These are phyloP conservation scores for Alternaria sp. DNA, from an alignment of 2,329 filamentous ascomycete genomes.

Conservation along the genomic window DNA sequence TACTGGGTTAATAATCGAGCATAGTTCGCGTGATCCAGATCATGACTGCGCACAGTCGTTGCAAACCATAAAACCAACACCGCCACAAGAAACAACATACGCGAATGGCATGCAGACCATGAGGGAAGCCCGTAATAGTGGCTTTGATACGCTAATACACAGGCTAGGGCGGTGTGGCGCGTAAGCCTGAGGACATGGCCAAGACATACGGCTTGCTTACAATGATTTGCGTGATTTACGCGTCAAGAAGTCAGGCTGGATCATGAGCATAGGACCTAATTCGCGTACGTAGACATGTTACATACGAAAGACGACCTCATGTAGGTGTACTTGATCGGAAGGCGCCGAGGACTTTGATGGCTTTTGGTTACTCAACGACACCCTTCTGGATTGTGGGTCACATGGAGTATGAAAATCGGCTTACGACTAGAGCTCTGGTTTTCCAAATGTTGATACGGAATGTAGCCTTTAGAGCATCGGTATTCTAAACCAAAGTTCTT, in stretches of 20 bases:
- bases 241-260: background rate
- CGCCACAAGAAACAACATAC: background rate
- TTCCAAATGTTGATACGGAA: background rate
- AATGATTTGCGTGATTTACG: background rate
- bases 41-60: background rate
- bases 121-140: background rate
- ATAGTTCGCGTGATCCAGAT: background rate
- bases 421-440: background rate
- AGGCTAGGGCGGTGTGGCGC: background rate
- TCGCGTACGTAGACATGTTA: background rate
- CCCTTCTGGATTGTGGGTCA: background rate
- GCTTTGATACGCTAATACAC: background rate
- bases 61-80: background rate
- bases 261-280: background rate
- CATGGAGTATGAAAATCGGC: background rate
- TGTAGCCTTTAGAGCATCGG: background rate
- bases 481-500: background rate
- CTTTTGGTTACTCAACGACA: constrained; percentile 4
- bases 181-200: constrained; percentile 13
- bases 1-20: background rate
- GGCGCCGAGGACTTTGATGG: background rate
- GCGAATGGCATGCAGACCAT: background rate
- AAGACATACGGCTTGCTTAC: constrained; percentile 22
- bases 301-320: background rate
- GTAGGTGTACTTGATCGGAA: background rate